Evolutionary conservation across 345 rosid species (phyloP).

Genomic region (Lenwebbia sp.): DNA sequence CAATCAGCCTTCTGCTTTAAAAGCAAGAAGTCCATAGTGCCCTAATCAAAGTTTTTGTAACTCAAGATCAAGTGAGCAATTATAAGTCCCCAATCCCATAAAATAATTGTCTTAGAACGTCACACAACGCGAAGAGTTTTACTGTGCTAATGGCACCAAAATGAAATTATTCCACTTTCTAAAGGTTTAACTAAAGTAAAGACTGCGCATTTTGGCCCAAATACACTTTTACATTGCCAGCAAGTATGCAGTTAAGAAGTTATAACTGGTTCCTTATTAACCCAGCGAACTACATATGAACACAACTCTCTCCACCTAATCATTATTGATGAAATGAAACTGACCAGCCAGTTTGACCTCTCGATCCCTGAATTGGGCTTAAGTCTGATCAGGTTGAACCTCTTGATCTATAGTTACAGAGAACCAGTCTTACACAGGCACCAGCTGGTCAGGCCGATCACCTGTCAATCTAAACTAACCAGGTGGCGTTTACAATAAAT

Average conservation of each 20-base stretch:
- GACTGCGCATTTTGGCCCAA: neutral
- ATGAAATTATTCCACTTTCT: neutral
- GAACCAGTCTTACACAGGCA: neutral
- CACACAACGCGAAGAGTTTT: neutral
- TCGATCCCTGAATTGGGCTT: neutral
- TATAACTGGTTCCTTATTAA: neutral
- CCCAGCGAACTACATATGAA: neutral
- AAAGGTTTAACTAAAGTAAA: neutral
- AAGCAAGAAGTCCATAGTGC: neutral
- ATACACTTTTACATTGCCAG: neutral
- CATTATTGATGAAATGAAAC: neutral
- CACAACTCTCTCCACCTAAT: neutral
- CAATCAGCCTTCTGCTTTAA: neutral
- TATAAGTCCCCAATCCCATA: neutral
- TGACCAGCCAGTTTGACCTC: neutral
- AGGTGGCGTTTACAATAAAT: neutral
- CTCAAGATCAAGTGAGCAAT: neutral
- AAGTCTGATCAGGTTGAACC: neutral
- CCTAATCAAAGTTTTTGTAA: neutral
- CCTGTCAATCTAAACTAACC: neutral
- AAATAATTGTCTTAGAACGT: neutral
- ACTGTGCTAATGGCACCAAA: neutral
- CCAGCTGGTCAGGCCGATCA: neutral
- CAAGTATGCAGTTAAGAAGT: neutral
- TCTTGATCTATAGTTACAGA: neutral